Percentiles rank a stretch among this genome's conserved stretches.
These are phyloP conservation scores for Drechslerella stenobrocha DNA, from an alignment of 2,329 filamentous ascomycete genomes.

Conservation along the genomic window DNA sequence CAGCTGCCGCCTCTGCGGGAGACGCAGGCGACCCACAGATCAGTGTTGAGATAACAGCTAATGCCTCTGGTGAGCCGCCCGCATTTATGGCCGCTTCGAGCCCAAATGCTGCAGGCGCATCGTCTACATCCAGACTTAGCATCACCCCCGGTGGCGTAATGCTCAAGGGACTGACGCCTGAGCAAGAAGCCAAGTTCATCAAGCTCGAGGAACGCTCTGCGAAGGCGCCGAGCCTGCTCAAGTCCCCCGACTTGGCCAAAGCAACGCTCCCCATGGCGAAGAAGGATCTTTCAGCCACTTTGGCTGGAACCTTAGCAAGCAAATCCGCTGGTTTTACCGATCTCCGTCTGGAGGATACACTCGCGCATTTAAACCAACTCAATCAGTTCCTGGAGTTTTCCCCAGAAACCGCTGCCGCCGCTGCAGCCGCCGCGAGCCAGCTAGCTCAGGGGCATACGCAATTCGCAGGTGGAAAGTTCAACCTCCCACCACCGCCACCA, in stretches of 20 bases:
- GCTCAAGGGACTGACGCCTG: constrained; percentile 69
- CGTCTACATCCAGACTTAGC: constrained; percentile 63
- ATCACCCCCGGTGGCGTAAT: constrained; percentile 77
- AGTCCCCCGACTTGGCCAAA: constrained; percentile 26
- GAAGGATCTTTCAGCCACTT: constrained; percentile 32
- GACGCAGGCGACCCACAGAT: constrained; percentile 42
- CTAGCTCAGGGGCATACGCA: constrained; percentile 34
- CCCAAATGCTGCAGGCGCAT: neutral
- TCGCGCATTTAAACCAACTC: constrained; percentile 41
- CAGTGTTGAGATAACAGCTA: constrained; percentile 37
- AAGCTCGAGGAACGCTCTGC: constrained; percentile 64
- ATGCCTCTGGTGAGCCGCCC: constrained; percentile 10
- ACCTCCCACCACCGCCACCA: constrained; percentile 21
- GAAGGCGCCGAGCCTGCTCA: constrained; percentile 30
- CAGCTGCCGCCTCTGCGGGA: constrained; percentile 38
- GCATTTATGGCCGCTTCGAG: neutral
- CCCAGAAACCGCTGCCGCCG: constrained; percentile 35
- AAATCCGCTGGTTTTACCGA: constrained; percentile 40
- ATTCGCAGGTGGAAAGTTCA: constrained; percentile 20
- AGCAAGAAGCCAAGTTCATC: constrained; percentile 72
- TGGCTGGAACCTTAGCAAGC: constrained; percentile 31
- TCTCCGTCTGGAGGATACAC: constrained; percentile 41
- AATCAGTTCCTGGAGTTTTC: constrained; percentile 47
- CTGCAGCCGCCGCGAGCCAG: constrained; percentile 34
- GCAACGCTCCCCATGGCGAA: constrained; percentile 27